Evolutionary conservation across 2,329 filamentous ascomycete genomes (phyloP).

Genomic region (Verruconis gallopava): DNA sequence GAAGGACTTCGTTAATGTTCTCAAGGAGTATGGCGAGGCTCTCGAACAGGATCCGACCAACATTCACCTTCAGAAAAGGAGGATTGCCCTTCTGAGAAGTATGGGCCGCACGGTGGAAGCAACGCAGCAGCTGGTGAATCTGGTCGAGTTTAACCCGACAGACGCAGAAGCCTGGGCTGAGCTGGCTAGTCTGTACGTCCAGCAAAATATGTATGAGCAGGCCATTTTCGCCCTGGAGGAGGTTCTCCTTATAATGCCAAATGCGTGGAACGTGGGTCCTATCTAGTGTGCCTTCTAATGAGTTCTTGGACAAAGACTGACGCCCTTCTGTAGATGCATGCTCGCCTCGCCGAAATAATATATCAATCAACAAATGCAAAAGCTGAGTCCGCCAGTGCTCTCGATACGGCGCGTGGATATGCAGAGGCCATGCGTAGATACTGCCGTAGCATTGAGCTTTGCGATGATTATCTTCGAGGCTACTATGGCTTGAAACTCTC

Average conservation of each 20-base stretch:
- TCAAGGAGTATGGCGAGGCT: slow-evolving; percentile 66
- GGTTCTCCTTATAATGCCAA: slow-evolving; percentile 71
- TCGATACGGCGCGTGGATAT: slow-evolving; percentile 35
- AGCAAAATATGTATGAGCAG: slow-evolving; percentile 66
- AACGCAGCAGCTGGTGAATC: slow-evolving; percentile 55
- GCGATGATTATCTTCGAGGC: slow-evolving; percentile 80
- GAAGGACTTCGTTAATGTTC: slow-evolving; percentile 51
- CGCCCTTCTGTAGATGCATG: slow-evolving; percentile 73
- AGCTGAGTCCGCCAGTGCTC: slow-evolving; percentile 21
- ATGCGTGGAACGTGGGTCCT: slow-evolving; percentile 78
- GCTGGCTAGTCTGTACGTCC: slow-evolving; percentile 73
- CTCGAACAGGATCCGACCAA: slow-evolving; percentile 64
- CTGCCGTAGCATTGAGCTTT: slow-evolving; percentile 82
- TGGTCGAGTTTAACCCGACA: slow-evolving; percentile 74
- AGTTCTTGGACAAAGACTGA: no score
- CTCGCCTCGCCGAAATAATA: slow-evolving; percentile 69
- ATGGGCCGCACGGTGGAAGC: slow-evolving; percentile 60
- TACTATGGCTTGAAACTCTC: slow-evolving; percentile 85
- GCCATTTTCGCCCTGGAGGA: slow-evolving; percentile 85
- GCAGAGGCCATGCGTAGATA: slow-evolving; percentile 72
- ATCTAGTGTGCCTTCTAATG: slow-evolving; percentile 11
- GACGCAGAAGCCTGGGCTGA: slow-evolving; percentile 93
- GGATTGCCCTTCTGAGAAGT: slow-evolving; percentile 65
- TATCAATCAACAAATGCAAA: slow-evolving; percentile 47
- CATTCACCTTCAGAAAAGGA: slow-evolving; percentile 73